These are phyloP conservation scores for Talaromyces sp. DNA, from an alignment of 2,329 filamentous ascomycete species.

Conservation along the genomic window DNA sequence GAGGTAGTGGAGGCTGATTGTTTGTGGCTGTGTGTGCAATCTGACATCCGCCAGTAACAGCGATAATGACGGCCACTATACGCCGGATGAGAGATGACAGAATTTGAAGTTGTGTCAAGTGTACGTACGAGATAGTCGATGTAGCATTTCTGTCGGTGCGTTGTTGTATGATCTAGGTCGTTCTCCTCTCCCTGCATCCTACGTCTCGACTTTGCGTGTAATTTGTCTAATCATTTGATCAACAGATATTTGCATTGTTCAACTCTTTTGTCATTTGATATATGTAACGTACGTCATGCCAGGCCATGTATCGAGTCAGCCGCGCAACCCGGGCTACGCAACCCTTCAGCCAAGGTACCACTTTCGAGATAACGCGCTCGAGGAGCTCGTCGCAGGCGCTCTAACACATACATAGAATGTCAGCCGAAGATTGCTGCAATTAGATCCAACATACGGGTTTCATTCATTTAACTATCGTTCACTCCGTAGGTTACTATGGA, in stretches of 20 bases:
- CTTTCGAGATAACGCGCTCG: not conserved
- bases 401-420: conserved; percentile 20
- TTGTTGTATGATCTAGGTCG: not conserved
- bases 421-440: conserved; percentile 6
- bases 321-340: not conserved
- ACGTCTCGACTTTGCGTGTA: no score
- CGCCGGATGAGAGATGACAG: not conserved
- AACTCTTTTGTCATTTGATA: no score
- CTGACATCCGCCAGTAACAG: not conserved
- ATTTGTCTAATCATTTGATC: no score
- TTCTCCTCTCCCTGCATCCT: not conserved
- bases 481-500: no score
- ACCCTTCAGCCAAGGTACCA: not conserved
- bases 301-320: not conserved
- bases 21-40: not conserved
- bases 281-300: no score
- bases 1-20: not conserved
- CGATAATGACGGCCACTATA: not conserved
- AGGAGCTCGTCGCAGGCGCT: not conserved
- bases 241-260: no score
- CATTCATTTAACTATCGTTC: not conserved
- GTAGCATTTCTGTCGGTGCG: not conserved
- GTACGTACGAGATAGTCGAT: not conserved
- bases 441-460: conserved; percentile 7
- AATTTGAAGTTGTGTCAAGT: not conserved